Base-by-base conservation (phyloP, 2,329 filamentous ascomycete species). In the Fonsecaea multimorphosa region DNA sequence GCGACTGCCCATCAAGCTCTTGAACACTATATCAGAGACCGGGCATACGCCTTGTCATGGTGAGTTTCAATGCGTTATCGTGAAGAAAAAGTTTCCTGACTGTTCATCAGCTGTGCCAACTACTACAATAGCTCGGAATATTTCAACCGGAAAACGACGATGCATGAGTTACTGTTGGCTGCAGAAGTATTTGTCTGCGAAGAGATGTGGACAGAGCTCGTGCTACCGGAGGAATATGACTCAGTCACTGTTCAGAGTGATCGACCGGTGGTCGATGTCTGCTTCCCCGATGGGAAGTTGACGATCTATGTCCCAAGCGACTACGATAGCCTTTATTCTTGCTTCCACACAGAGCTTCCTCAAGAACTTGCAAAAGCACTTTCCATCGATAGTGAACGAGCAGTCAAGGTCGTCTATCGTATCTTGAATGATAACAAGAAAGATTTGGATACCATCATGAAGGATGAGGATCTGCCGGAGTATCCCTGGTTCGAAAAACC, bases 21-120 rank as follows among this genome's bases (percentile, higher is more conserved):
- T 38, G 38, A 22, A 19, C 16, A 36, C n/a, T 38, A 68, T 53
- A 49, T 68, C 36, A 57, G 49, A 60, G 56, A 68, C 44, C 64
- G 66, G 40, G 66, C 66, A 51, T 68, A 68, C 49, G 66, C 63
- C n/a, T 49, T 68, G 19, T 68, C 66, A 6, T 68, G 66, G 66
- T 68, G 54, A 65, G 66, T 67, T 31, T 64, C 22, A 53, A 51
- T 11, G 29, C 16, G 22, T 40, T 34, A 58, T 55, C 61, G 32
- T 51, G 4, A 58, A 64, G 19, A 14, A 57, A 32, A 58, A 3
- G 22, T 54, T n/a, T 9, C 12, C 62, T 64, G 56, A 64, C 29
- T n/a, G 29, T 64, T 36, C 31, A 44, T 29, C 27, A 68, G 66
- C 52, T 68, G 66, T 60, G 66, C 66, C 44, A 63, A 59, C 16